Conservation (phyloP, 768 basidiomycete species). For the Pulveroboletus ravenelii region DNA sequence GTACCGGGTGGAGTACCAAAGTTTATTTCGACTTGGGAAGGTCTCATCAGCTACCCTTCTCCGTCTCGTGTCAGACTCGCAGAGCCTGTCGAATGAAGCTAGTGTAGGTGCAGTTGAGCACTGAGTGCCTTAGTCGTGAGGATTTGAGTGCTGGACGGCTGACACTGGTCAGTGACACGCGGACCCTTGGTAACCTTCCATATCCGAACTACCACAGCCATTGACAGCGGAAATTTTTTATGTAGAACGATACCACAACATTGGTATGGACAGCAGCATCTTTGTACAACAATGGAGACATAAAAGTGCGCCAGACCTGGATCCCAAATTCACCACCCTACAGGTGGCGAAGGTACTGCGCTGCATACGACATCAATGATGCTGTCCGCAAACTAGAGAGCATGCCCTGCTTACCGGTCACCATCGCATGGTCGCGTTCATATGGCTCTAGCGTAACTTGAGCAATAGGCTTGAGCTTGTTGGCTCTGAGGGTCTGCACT, state of each 20-base stretch:
- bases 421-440: conserved; percentile 89
- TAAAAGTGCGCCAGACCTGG: background rate
- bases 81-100: background rate
- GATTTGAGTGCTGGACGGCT: background rate
- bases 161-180: conserved; percentile 2
- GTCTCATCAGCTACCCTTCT: conserved; percentile 47
- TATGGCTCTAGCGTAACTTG: conserved; percentile 95
- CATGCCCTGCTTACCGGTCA: conserved; percentile 52
- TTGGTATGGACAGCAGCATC: conserved; percentile 15
- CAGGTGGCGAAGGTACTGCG: conserved; percentile 45
- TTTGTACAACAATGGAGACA: conserved; percentile 4
- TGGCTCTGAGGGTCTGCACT: conserved; percentile 71
- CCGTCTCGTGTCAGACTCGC: conserved; percentile 9
- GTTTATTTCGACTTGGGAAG: conserved; percentile 64
- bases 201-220: background rate
- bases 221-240: background rate
- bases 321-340: conserved; percentile 12
- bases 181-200: conserved; percentile 2
- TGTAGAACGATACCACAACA: conserved; percentile 15
- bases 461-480: conserved; percentile 88
- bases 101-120: background rate
- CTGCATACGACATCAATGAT: conserved; percentile 21
- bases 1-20: conserved; percentile 55
- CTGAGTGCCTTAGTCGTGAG: background rate
- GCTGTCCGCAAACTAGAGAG: background rate